phyloP scores from a whole-genome alignment of 257 asterid species.

The Asclepias syriaca region DNA sequence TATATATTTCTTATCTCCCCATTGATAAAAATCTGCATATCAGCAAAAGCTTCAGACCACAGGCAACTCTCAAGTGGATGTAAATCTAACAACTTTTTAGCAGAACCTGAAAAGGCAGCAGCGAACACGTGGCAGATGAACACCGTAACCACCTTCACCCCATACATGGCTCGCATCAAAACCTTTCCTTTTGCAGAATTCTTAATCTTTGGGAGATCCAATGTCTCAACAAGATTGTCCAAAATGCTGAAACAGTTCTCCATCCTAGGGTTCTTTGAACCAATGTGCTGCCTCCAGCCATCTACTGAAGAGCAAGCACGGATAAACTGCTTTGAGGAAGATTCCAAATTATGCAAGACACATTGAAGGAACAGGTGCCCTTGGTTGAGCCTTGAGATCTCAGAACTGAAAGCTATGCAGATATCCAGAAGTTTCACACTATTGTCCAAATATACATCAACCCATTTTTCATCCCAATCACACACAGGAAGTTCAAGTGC shows the following conservation, averaged over 20 bases:
- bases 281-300: constrained; percentile 63
- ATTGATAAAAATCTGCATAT: constrained; percentile 48
- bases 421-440: constrained; percentile 73
- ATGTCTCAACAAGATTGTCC: constrained; percentile 51
- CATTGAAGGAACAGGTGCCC: constrained; percentile 72
- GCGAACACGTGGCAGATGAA: constrained; percentile 62
- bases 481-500: constrained; percentile 67
- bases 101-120: constrained; percentile 65
- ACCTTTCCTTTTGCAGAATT: constrained; percentile 78
- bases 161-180: constrained; percentile 81
- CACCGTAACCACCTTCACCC: constrained; percentile 62
- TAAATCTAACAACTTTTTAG: constrained; percentile 52
- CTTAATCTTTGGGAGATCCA: constrained; percentile 74
- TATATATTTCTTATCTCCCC: constrained; percentile 42
- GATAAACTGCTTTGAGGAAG: constrained; percentile 40
- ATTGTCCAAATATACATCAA: constrained; percentile 67
- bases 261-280: constrained; percentile 54
- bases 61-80: constrained; percentile 36
- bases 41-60: constrained; percentile 60
- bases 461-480: constrained; percentile 91
- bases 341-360: constrained; percentile 37
- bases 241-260: constrained; percentile 56
- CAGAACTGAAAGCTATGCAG: constrained; percentile 79
- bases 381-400: constrained; percentile 64
- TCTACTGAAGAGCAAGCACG: constrained; percentile 60